Percentiles rank a stretch among this genome's conserved stretches.
phyloP scores from a whole-genome alignment of 768 basidiomycete genomes.

The Xerocomus spinulosus region DNA sequence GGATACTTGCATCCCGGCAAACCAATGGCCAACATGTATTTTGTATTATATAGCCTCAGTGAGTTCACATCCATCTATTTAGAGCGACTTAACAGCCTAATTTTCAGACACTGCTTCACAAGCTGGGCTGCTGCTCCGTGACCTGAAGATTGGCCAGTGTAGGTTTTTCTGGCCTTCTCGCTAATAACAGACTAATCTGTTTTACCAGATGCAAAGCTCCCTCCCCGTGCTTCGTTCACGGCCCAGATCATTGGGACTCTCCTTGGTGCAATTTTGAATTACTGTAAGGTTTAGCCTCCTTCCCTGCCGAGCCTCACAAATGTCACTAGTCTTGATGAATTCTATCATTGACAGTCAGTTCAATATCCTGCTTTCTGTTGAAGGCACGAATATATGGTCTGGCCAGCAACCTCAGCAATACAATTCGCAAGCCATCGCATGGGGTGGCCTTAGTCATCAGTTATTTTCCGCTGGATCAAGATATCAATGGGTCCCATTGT shows the following conservation, averaged over 20 bases:
- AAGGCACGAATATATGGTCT: slow-evolving; percentile 44
- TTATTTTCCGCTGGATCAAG: slow-evolving; percentile 30
- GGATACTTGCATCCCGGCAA: slow-evolving; percentile 35
- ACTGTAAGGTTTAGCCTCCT: no score
- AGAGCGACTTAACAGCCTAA: slow-evolving; percentile 29
- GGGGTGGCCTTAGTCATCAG: slow-evolving; percentile 36
- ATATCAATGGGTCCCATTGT: slow-evolving; percentile 40
- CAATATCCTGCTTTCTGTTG: slow-evolving; percentile 46
- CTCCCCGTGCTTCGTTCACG: slow-evolving; percentile 59
- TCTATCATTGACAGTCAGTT: slow-evolving; percentile 49
- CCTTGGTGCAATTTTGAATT: slow-evolving; percentile 47
- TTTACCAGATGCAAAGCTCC: slow-evolving; percentile 43
- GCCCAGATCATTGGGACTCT: slow-evolving; percentile 56
- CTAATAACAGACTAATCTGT: slow-evolving; percentile 32
- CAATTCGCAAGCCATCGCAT: slow-evolving; percentile 34
- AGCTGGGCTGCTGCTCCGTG: slow-evolving; percentile 47
- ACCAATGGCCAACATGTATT: slow-evolving; percentile 44
- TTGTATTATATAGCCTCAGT: slow-evolving; percentile 45
- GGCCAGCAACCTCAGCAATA: slow-evolving; percentile 28
- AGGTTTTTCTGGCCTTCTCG: not conserved
- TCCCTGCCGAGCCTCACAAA: no score
- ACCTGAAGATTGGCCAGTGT: slow-evolving; percentile 45
- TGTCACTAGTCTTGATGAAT: slow-evolving; percentile 51
- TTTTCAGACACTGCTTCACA: slow-evolving; percentile 47
- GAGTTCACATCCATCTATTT: slow-evolving; percentile 6